These are phyloP conservation scores for Suillus americanus DNA, from an alignment of 768 basidiomycete species.

Conservation along the genomic window DNA sequence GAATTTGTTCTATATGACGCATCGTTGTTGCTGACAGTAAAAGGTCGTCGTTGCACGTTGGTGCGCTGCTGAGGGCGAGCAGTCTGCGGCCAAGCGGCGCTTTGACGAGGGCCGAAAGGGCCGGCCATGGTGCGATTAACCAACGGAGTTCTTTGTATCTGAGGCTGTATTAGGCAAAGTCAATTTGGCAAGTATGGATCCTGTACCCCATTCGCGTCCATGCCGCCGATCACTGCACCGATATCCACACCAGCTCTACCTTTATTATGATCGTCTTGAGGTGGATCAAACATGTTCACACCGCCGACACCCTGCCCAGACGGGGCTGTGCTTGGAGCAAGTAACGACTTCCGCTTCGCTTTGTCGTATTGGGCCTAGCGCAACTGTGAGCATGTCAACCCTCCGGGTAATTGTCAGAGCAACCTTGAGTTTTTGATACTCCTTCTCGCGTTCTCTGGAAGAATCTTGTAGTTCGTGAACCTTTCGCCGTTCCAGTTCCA, in stretches of 20 bases:
- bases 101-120: constrained; percentile 33
- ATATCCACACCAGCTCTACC: constrained; percentile 40
- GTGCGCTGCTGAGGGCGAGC: constrained; percentile 19
- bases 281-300: constrained; percentile 17
- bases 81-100: constrained; percentile 30
- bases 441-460: constrained; percentile 76
- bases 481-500: constrained; percentile 77
- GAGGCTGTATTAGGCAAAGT: constrained; percentile 8
- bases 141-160: constrained; percentile 75
- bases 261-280: constrained; percentile 20
- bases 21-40: constrained; percentile 33
- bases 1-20: constrained; percentile 44
- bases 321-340: constrained; percentile 42
- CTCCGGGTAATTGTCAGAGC: not conserved
- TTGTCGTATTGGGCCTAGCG: constrained; percentile 74
- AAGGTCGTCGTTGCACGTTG: constrained; percentile 44
- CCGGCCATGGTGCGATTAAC: constrained; percentile 44
- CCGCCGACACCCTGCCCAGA: constrained; percentile 17
- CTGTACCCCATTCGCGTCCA: constrained; percentile 63
- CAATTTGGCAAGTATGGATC: not conserved
- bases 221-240: constrained; percentile 57
- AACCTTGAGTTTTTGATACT: constrained; percentile 86
- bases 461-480: constrained; percentile 72
- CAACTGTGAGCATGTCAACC: not conserved
- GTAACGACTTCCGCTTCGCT: constrained; percentile 76